Evolutionary conservation across 495 filamentous ascomycete genomes (phyloP), one percentile per base, ranked within the genome.

Genomic region (Penicillium paradoxum): DNA sequence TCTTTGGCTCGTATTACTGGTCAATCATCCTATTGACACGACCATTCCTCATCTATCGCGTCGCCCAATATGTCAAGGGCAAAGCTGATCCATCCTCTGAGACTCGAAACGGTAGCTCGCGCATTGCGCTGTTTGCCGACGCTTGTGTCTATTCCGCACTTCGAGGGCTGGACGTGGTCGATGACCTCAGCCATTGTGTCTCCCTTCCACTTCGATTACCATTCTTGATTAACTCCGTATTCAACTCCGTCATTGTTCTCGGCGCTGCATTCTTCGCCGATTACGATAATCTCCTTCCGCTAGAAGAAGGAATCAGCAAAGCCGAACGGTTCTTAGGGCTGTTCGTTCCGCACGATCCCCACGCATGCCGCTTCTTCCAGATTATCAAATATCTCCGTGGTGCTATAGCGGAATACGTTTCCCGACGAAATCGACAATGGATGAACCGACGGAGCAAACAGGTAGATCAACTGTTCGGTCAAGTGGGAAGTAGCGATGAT

Each of bases 151-250:
- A 82, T 46, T 85, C 86, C 2, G 86, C 84, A 0, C 76, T 81
- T n/a, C 81, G 85, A 43, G 85, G 82, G 1, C 77, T 89, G 24
- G 78, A 80, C 34, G 70, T 86, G 18, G 73, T 84, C 5, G 77
- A 83, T 50, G 74, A 73, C 49, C 82, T 84, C 6, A 68, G 79
- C 29, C 77, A 80, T 49, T 79, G 74, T 14, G 62, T 73, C 10
- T 83, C 86, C 51, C 72, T 89, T n/a, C 82, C 86, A 0, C 79
- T 74, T 38, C 73, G 86, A 22, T 80, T 88, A 42, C 85, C 86
- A 0, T 86, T 88, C 49, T 66, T 87, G 55, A 83, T 88, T 52
- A 87, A 89, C 60, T 87, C 85, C 39, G 79, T 87, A 45, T 89
- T 90, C 63, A 80, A 86, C 30, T 84, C 85, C 2, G 83, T 84